Evolutionary conservation across 352 stramenopile genomes (phyloP), one percentile per base, ranked within the genome.

Genomic region (Phytophthora tubulina): DNA sequence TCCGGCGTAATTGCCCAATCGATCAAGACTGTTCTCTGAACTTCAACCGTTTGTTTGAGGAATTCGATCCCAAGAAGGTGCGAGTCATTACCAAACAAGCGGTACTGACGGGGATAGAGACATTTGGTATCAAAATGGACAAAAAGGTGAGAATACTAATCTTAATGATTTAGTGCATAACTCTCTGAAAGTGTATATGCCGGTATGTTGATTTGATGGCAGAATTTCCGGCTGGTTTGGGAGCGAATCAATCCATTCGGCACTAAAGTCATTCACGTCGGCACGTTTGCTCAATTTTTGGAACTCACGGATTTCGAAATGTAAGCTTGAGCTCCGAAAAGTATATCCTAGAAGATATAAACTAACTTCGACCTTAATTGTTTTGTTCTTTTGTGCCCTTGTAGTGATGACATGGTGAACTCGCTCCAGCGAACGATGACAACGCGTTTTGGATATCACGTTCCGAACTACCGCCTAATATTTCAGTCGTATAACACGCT

Each of bases 1-100:
- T 95, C 17, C 76, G 88, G 35, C 67, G 88, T 33, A 91, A 89
- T n/a, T 95, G 85, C 31, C 86, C 88, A 0, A 82, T 86, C 11
- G 88, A 95, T 51, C 86, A 93, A 69, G 88, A 94, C 46, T 86
- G 85, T 32, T 79, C 86, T 1, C 68, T 95, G 10, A 95, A 93
- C 45, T 92, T 95, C 38, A 73, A 66, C 42, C 78, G 84, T 7
- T 65, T 95, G 3, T 95, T 94, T 58, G 83, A 95, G 27, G 84
- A 89, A 39, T 92, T 95, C 54, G 88, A 94, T 56, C 60, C 67
- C 32, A 95, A 94, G 67, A 94, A 93, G 48, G 65, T 70, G 13
- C 74, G 84, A 35, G 49, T 69, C 0, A 76, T 94, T 41, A 70
- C 72, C 8, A 86, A 80, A 39, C 84, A 91, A 60, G 78, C 74